A percentile compares a stretch with the other conserved stretches of the same genome.
Evolutionary conservation across 2,329 filamentous ascomycete genomes (phyloP).

Genomic region (Furcasterigmium sp.): DNA sequence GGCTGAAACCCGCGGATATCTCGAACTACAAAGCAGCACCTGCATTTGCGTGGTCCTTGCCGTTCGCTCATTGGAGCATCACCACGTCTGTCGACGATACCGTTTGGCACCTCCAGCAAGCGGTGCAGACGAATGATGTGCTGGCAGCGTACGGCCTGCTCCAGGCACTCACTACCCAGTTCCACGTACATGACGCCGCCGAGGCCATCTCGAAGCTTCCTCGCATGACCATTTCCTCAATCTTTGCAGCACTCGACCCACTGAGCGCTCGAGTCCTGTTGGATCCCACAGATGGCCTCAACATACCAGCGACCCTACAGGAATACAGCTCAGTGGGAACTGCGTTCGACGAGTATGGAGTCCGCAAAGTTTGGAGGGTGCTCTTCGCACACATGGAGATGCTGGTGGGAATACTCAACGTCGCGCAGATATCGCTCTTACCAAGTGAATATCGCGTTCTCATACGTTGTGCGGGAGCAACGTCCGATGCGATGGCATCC

Average conservation of each 20-base stretch:
- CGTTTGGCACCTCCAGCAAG: constrained; percentile 10
- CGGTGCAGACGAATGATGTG: background rate
- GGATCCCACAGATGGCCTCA: constrained; percentile 39
- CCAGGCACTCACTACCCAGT: background rate
- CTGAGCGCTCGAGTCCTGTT: constrained; percentile 39
- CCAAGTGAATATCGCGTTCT: constrained; percentile 38
- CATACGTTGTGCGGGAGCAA: constrained; percentile 42
- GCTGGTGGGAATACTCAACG: constrained; percentile 26
- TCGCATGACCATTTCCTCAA: constrained; percentile 54
- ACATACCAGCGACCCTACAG: constrained; percentile 32
- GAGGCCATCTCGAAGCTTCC: constrained; percentile 32
- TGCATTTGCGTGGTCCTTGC: no score
- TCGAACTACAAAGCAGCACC: no score
- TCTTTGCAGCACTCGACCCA: constrained; percentile 59
- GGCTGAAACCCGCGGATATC: no score
- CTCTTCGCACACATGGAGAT: constrained; percentile 29
- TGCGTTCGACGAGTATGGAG: constrained; percentile 36
- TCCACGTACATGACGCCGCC: constrained; percentile 2
- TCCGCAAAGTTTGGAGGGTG: constrained; percentile 33
- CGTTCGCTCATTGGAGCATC: no score
- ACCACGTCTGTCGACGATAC: no score
- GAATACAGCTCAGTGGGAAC: constrained; percentile 29
- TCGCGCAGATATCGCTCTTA: constrained; percentile 19
- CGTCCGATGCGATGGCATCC: constrained; percentile 27
- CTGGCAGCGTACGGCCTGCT: background rate